phyloP scores from a whole-genome alignment of 1,284 basidiomycete species.

The Porogramme epimiltina region DNA sequence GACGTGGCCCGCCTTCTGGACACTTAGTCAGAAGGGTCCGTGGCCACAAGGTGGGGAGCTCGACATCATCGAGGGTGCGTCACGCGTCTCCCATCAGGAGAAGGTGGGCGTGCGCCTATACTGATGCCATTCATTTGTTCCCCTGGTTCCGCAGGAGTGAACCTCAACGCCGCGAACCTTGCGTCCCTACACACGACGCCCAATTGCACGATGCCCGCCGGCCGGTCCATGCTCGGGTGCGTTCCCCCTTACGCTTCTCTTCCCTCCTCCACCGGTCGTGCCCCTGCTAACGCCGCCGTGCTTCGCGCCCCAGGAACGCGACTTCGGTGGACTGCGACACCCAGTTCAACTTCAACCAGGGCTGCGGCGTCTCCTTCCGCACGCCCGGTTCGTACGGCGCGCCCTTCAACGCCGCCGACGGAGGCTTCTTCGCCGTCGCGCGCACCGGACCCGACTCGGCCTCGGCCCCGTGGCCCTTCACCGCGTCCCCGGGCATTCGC shows the following conservation, averaged over 20 bases:
- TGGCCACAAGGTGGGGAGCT: conserved; percentile 58
- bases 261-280: conserved; percentile 4
- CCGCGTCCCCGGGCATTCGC: conserved; percentile 38
- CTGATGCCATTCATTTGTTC: too few relatives aligned
- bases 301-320: conserved; percentile 29
- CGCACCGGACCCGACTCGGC: conserved; percentile 33
- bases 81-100: too few relatives aligned
- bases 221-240: conserved; percentile 45
- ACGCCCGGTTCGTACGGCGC: conserved; percentile 48
- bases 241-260: conserved; percentile 21
- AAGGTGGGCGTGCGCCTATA: too few relatives aligned
- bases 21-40: conserved; percentile 47
- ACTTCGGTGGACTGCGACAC: conserved; percentile 52
- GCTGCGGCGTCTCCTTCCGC: conserved; percentile 58
- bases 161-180: conserved; percentile 43
- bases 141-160: conserved; percentile 42
- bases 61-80: conserved; percentile 54
- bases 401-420: conserved; percentile 49
- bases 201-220: conserved; percentile 44
- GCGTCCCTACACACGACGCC: conserved; percentile 56
- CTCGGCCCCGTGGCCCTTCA: neutral
- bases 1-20: conserved; percentile 74
- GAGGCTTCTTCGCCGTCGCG: conserved; percentile 53
- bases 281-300: neutral
- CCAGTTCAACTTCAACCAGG: conserved; percentile 53